phyloP scores from a whole-genome alignment of 2,329 filamentous ascomycete species.

The Ophiostoma piceae region DNA sequence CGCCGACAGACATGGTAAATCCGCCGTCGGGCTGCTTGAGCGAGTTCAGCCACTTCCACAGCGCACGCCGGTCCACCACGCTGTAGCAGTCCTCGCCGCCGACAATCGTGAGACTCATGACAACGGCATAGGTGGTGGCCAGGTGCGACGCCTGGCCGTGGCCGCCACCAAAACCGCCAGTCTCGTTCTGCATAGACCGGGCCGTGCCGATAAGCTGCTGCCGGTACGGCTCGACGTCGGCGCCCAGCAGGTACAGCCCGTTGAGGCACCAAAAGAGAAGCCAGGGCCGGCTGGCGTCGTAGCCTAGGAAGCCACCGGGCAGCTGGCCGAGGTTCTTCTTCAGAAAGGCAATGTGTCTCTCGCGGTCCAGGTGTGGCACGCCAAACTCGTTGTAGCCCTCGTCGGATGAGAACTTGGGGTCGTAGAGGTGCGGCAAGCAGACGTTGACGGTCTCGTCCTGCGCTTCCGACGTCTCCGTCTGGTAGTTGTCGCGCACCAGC shows the following conservation, averaged over 20 bases:
- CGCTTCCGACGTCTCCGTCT: constrained; percentile 60
- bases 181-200: constrained; percentile 70
- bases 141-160: constrained; percentile 85
- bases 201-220: constrained; percentile 69
- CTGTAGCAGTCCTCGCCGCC: constrained; percentile 67
- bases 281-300: constrained; percentile 90
- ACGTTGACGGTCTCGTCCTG: constrained; percentile 65
- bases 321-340: constrained; percentile 54
- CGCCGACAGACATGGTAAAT: constrained; percentile 80
- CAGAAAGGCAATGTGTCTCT: constrained; percentile 58
- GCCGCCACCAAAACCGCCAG: constrained; percentile 89
- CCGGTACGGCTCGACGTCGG: constrained; percentile 64
- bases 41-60: constrained; percentile 86
- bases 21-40: constrained; percentile 84
- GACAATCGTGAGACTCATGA: constrained; percentile 73
- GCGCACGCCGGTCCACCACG: constrained; percentile 70
- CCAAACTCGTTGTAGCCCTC: constrained; percentile 61
- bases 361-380: constrained; percentile 66
- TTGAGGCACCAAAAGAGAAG: constrained; percentile 87
- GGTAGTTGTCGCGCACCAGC: constrained; percentile 58
- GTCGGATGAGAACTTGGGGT: constrained; percentile 45
- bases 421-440: constrained; percentile 64
- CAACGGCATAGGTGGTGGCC: constrained; percentile 79
- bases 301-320: constrained; percentile 62
- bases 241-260: constrained; percentile 68